Conservation (phyloP, 257 asterid genomes). For the Jacaranda mimosifolia region DNA sequence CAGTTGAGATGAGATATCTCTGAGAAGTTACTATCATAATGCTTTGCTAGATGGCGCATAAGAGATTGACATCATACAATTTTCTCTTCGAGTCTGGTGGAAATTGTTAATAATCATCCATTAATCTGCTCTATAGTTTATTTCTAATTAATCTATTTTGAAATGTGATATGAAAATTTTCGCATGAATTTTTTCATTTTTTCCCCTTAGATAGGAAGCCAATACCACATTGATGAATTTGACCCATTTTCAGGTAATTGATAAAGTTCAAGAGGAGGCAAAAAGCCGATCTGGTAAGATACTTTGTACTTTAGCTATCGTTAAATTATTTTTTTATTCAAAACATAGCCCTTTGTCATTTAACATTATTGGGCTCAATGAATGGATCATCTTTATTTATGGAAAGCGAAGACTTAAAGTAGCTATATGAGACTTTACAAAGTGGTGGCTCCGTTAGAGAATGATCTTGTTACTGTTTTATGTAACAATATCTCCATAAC, state of each 20-base stretch:
- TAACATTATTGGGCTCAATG: conserved; percentile 2
- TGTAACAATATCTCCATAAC: background rate
- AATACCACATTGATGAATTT: conserved; percentile 21
- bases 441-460: background rate
- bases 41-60: background rate
- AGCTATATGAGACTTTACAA: background rate
- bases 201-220: background rate
- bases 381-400: conserved; percentile 15
- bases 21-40: background rate
- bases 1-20: conserved; percentile 16
- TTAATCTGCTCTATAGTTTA: background rate
- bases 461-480: background rate
- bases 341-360: background rate
- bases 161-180: background rate
- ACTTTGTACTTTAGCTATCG: background rate
- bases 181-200: background rate
- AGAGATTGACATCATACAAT: background rate
- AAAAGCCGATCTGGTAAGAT: conserved; percentile 63
- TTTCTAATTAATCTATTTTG: background rate
- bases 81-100: background rate
- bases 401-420: background rate
- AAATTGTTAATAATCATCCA: conserved; percentile 11
- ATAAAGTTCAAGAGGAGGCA: conserved; percentile 73
- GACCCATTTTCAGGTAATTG: conserved; percentile 61
- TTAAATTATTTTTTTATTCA: conserved; percentile 4